A percentile compares a stretch with the other conserved stretches of the same genome.
phyloP scores from a whole-genome alignment of 2,329 filamentous ascomycete species.

The Pseudohalonectria lignicola region DNA sequence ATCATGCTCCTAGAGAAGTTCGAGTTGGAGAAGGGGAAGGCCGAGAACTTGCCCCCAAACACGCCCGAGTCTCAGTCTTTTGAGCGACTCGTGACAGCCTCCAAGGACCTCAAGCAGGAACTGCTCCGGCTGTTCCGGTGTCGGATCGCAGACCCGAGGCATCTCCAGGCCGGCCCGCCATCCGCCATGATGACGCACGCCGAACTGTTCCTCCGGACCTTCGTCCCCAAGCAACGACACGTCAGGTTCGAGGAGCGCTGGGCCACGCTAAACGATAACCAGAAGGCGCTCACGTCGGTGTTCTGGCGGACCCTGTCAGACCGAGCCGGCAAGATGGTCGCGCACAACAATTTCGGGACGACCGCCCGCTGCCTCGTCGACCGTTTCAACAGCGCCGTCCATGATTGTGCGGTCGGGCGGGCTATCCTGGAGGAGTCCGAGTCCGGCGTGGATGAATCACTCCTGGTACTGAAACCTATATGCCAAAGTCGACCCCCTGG shows the following conservation, averaged over 20 bases:
- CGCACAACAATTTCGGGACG: too few relatives aligned
- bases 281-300: slow-evolving; percentile 23
- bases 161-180: too few relatives aligned
- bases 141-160: not conserved
- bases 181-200: not conserved
- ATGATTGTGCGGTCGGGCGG: too few relatives aligned
- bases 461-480: too few relatives aligned
- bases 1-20: slow-evolving; percentile 5
- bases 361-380: too few relatives aligned
- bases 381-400: too few relatives aligned
- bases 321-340: too few relatives aligned
- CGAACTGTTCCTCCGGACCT: not conserved
- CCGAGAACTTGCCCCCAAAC: not conserved
- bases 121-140: not conserved
- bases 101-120: not conserved
- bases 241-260: not conserved
- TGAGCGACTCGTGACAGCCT: not conserved
- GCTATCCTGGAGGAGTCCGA: too few relatives aligned
- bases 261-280: slow-evolving; percentile 16
- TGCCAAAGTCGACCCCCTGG: too few relatives aligned
- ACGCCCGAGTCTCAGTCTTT: not conserved
- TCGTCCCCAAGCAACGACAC: not conserved
- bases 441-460: too few relatives aligned
- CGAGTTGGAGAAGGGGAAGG: not conserved
- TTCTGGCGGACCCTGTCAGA: slow-evolving; percentile 21